Base-by-base conservation (phyloP, 2,329 filamentous ascomycete species). In the Cladosporium velox region DNA sequence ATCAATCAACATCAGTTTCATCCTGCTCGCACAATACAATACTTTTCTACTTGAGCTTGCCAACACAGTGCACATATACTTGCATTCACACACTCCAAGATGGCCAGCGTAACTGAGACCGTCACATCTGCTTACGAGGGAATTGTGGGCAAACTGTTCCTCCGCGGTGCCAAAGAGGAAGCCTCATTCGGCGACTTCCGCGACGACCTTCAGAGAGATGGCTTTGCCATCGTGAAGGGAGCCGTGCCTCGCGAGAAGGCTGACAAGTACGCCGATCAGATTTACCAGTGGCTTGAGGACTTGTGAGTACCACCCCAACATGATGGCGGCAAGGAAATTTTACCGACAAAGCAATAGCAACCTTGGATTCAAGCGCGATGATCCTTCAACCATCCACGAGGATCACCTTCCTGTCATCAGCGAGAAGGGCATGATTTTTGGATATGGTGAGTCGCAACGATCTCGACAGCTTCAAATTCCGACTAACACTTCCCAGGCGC, bases 191-290 rank as follows among this genome's bases (percentile, higher is more conserved):
- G 62, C 11, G 76, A 79, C 70, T 80, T 77, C 75, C 68, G 74
- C 44, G 75, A 77, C 49, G 76, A 79, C 32, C 60, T 73, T 10
- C 64, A 68, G 7, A 71, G 76, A n/a, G 75, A 84, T 65, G 82
- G 82, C 4, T 84, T 75, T 67, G 79, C 78, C 1, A 76, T 84
- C 26, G 73, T 84, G 60, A 83, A 83, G 66, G 78, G 78, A 2
- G 80, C 80, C 0, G 77, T 84, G 44, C 79, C 81, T 0, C 71
- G 68, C 2, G 81, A 81, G 26, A 75, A 75, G 30, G 81, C 81
- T 1, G 67, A 75, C 4, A 66, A 71, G 12, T 81, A 81, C 68
- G 74, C 73, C 6, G 68, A 72, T 28, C 64, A 66, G n/a, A 74
- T 74, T 68, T 71, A 68, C 59, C 57, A 66, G 24, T 71, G 75